These are phyloP conservation scores for Citrus sp. DNA, from an alignment of 345 rosid species.

Conservation along the genomic window DNA sequence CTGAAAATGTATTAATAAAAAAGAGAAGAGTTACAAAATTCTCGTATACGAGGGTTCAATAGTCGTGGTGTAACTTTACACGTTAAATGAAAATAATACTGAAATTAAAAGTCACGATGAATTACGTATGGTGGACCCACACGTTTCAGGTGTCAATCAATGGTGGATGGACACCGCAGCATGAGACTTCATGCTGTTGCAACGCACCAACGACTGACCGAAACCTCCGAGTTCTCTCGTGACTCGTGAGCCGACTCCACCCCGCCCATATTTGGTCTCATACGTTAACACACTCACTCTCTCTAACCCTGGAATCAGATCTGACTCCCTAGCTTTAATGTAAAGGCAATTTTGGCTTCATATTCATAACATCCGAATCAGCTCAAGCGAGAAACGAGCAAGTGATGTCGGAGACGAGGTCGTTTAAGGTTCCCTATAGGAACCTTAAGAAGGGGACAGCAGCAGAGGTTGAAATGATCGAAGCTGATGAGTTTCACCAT, in stretches of 20 bases:
- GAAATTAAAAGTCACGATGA: background rate
- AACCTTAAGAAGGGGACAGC: slow-evolving; percentile 68
- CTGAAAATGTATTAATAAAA: too few species aligned
- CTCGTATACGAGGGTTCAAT: too few species aligned
- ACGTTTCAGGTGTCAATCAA: background rate
- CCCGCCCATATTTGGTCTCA: slow-evolving; percentile 17
- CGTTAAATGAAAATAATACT: background rate
- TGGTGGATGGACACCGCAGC: background rate
- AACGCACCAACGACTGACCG: background rate
- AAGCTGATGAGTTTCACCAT: slow-evolving; percentile 28
- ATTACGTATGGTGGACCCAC: background rate
- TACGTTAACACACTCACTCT: background rate
- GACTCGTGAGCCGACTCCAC: background rate
- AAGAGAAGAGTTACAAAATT: too few species aligned
- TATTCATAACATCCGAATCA: background rate
- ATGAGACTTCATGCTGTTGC: slow-evolving; percentile 7
- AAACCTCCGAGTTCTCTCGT: background rate
- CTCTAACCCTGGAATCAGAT: slow-evolving; percentile 7
- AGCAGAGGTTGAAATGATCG: slow-evolving; percentile 67
- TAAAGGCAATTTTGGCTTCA: background rate
- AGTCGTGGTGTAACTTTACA: background rate
- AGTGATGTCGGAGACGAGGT: slow-evolving; percentile 45
- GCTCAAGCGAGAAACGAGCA: background rate
- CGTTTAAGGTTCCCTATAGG: slow-evolving; percentile 61
- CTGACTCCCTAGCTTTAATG: slow-evolving; percentile 4